Evolutionary conservation across 129 eudicot genomes (phyloP).

Genomic region (Solidago caesia): DNA sequence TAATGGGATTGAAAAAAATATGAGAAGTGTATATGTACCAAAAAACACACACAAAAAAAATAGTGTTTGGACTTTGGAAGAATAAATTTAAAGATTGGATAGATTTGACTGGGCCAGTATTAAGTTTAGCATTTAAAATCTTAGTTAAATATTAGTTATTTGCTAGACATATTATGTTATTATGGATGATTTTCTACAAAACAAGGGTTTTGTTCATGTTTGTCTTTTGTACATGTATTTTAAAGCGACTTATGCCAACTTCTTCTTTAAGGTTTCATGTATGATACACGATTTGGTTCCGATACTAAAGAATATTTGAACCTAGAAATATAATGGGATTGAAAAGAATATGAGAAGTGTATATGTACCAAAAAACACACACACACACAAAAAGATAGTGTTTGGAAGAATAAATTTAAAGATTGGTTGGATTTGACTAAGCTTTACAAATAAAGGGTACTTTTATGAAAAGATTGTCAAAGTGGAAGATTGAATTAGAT

Average conservation of each 20-base stretch:
- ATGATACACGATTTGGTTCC: slow-evolving; percentile 4
- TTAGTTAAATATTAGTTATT: no score
- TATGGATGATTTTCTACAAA: neutral
- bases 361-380: slow-evolving; percentile 16
- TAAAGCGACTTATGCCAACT: neutral
- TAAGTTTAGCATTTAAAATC: no score
- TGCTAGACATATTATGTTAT: neutral
- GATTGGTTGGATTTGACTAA: slow-evolving; percentile 35
- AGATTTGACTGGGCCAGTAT: no score
- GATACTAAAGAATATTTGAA: neutral
- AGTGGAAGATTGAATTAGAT: slow-evolving; percentile 46
- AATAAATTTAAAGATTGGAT: no score
- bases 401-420: slow-evolving; percentile 31
- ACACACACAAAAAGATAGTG: slow-evolving; percentile 21
- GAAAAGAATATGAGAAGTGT: slow-evolving; percentile 21
- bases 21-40: slow-evolving; percentile 15
- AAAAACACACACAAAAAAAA: neutral
- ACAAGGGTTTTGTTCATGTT: neutral
- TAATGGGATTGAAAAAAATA: slow-evolving; percentile 20
- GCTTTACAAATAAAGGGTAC: slow-evolving; percentile 39
- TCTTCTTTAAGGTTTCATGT: neutral
- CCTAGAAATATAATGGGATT: slow-evolving; percentile 14
- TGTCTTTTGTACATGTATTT: slow-evolving; percentile 3
- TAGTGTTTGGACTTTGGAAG: no score
- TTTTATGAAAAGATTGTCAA: slow-evolving; percentile 33